These are phyloP conservation scores for Pascua guehoae DNA, from an alignment of 1,284 basidiomycete species.

Conservation along the genomic window DNA sequence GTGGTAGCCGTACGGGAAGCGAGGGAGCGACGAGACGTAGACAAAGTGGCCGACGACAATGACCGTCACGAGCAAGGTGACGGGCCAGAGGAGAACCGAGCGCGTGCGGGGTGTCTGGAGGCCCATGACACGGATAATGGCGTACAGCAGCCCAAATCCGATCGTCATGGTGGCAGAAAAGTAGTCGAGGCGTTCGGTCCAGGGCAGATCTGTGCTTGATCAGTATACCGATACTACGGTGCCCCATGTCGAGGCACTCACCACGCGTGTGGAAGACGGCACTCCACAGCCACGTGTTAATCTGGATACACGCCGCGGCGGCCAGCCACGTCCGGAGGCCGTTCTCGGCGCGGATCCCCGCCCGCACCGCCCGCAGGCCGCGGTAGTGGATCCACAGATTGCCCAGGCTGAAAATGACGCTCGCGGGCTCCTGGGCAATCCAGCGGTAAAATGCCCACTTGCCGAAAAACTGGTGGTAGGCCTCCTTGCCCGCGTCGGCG, in stretches of 20 bases:
- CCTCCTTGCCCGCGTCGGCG: constrained; percentile 45
- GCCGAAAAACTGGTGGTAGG: constrained; percentile 78
- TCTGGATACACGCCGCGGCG: constrained; percentile 65
- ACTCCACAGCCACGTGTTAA: constrained; percentile 93
- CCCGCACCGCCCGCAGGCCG: constrained; percentile 57
- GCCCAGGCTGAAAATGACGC: constrained; percentile 79
- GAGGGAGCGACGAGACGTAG: constrained; percentile 59
- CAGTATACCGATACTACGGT: background rate
- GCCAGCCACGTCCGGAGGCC: constrained; percentile 70
- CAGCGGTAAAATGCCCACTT: constrained; percentile 95
- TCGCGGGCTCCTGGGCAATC: constrained; percentile 86
- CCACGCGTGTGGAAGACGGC: constrained; percentile 88
- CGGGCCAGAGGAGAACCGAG: constrained; percentile 17
- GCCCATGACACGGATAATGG: constrained; percentile 71
- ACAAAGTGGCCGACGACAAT: constrained; percentile 39
- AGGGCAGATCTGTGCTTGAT: constrained; percentile 49
- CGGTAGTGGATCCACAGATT: constrained; percentile 73
- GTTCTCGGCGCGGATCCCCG: constrained; percentile 60
- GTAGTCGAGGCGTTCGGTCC: constrained; percentile 90
- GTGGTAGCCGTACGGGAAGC: constrained; percentile 94
- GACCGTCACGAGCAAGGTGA: constrained; percentile 21
- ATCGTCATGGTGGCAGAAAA: constrained; percentile 87
- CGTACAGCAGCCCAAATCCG: constrained; percentile 68
- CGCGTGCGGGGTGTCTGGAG: constrained; percentile 47
- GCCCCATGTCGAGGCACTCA: constrained; percentile 37